Conservation (phyloP, 2,329 filamentous ascomycete genomes). For the Penicillium vulpinum region DNA sequence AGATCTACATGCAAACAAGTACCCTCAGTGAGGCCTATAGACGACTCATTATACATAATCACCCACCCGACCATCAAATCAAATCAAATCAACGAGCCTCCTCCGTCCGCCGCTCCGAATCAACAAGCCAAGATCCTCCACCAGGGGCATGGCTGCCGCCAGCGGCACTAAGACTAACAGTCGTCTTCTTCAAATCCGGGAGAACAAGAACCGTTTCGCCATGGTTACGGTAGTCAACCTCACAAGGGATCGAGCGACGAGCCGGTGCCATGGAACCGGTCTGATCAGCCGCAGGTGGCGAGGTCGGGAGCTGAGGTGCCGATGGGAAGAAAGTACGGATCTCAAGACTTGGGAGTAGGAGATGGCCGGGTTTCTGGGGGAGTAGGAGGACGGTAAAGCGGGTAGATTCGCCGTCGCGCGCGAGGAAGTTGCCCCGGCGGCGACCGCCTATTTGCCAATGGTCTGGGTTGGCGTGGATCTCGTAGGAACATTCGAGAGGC, state of each 20-base stretch:
- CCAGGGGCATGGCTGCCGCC: slow-evolving; percentile 47
- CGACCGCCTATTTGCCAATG: slow-evolving; percentile 84
- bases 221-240: slow-evolving; percentile 77
- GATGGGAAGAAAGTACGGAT: slow-evolving; percentile 63
- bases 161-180: slow-evolving; percentile 68
- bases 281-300: slow-evolving; percentile 17
- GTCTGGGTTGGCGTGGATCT: slow-evolving; percentile 71
- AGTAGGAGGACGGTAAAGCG: slow-evolving; percentile 72
- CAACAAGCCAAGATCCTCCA: slow-evolving; percentile 66
- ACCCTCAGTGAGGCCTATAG: not conserved
- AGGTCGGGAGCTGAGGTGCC: slow-evolving; percentile 25
- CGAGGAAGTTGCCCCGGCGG: slow-evolving; percentile 71
- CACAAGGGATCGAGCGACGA: slow-evolving; percentile 56
- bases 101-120: slow-evolving; percentile 53
- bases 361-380: slow-evolving; percentile 72
- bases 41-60: not conserved
- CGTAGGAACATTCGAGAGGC: slow-evolving; percentile 76
- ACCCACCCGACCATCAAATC: not conserved
- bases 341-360: slow-evolving; percentile 77
- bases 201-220: slow-evolving; percentile 76
- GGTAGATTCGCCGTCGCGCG: slow-evolving; percentile 47
- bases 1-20: slow-evolving; percentile 15
- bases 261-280: slow-evolving; percentile 15
- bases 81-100: slow-evolving; percentile 13
- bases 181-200: slow-evolving; percentile 69